phyloP scores from a whole-genome alignment of 2,329 filamentous ascomycete species.

The Paracamarosporium sp. region DNA sequence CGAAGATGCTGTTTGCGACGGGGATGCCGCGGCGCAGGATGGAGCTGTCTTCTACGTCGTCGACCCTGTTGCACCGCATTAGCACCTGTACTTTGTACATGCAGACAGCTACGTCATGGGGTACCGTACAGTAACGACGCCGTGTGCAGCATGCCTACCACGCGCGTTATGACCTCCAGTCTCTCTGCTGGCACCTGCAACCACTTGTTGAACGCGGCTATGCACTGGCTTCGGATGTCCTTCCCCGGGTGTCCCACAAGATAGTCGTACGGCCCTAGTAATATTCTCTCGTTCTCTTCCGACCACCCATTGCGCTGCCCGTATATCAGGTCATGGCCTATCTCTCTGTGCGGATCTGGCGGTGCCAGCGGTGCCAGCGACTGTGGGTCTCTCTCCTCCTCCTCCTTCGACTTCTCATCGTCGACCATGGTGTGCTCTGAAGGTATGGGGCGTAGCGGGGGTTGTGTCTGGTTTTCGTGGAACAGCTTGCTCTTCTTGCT shows the following conservation, averaged over 20 bases:
- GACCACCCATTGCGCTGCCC: slow-evolving; percentile 65
- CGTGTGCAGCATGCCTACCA: slow-evolving; percentile 86
- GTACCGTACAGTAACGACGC: slow-evolving; percentile 70
- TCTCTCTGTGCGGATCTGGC: slow-evolving; percentile 29
- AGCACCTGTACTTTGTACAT: not conserved
- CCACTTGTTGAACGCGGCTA: slow-evolving; percentile 82
- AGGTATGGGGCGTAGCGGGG: slow-evolving; percentile 18
- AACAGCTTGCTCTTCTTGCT: slow-evolving; percentile 47
- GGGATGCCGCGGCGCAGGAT: slow-evolving; percentile 78
- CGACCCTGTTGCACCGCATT: slow-evolving; percentile 56
- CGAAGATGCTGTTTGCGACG: slow-evolving; percentile 84
- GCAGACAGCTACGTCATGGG: not conserved
- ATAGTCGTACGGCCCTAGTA: slow-evolving; percentile 82
- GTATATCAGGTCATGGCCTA: slow-evolving; percentile 50
- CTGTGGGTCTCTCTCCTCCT: slow-evolving; percentile 18
- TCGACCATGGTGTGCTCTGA: slow-evolving; percentile 8
- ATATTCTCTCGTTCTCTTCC: slow-evolving; percentile 75
- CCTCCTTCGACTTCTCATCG: slow-evolving; percentile 16
- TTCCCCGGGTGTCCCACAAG: slow-evolving; percentile 80
- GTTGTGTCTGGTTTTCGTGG: slow-evolving; percentile 19
- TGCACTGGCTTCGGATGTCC: slow-evolving; percentile 81
- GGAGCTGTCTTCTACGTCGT: slow-evolving; percentile 87
- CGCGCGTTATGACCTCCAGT: slow-evolving; percentile 76
- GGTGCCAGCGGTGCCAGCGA: slow-evolving; percentile 38
- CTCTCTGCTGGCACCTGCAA: slow-evolving; percentile 74